Conservation (phyloP, 176 grass and related monocot genomes). For the Oropetium thomaeum region DNA sequence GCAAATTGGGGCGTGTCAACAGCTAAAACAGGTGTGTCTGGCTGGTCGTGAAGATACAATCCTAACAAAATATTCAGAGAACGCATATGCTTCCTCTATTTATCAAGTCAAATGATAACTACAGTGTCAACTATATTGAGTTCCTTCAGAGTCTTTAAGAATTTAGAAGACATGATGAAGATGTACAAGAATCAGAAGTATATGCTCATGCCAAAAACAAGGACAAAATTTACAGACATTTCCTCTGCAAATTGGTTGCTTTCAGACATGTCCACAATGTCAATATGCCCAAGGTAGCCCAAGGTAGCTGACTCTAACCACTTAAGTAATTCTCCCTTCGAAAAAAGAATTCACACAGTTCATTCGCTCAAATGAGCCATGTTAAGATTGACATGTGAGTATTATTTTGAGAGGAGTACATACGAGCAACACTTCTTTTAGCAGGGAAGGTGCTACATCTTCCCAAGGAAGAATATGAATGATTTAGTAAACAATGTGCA, state of each 20-base stretch:
- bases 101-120: conserved; percentile 26
- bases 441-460: neutral
- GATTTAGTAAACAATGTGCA: conserved; percentile 24
- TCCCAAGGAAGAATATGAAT: conserved; percentile 20
- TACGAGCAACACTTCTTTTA: neutral
- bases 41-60: neutral
- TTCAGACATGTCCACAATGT: neutral
- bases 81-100: neutral
- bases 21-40: neutral
- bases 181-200: conserved; percentile 8
- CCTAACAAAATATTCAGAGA: neutral
- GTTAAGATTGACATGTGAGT: neutral
- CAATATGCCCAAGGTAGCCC: neutral
- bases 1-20: neutral
- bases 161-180: neutral
- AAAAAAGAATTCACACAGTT: neutral
- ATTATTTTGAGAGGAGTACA: neutral
- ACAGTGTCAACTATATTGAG: neutral
- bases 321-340: neutral
- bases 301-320: neutral
- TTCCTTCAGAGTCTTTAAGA: neutral
- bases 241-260: neutral
- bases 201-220: neutral
- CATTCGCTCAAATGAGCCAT: neutral
- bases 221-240: conserved; percentile 10